These are phyloP conservation scores for Juncus inflexus DNA, from an alignment of 176 grass and related monocot species.

Conservation along the genomic window DNA sequence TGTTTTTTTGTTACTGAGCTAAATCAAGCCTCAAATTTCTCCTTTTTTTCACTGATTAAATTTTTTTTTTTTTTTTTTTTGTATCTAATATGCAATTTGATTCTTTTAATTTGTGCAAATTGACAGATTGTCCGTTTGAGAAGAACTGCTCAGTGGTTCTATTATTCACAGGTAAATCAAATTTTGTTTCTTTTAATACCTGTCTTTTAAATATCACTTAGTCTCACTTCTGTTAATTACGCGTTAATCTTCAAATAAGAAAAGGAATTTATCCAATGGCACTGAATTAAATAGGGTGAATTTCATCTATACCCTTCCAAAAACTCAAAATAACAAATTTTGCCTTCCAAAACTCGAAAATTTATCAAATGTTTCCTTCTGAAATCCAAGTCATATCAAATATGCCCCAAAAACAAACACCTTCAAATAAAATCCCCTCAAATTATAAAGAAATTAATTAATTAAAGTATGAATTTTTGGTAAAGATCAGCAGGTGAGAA, in stretches of 20 bases:
- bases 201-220: neutral
- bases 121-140: neutral
- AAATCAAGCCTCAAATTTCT: too few relatives aligned
- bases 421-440: too few relatives aligned
- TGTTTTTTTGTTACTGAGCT: neutral
- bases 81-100: too few relatives aligned
- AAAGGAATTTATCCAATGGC: neutral
- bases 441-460: too few relatives aligned
- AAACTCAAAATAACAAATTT: too few relatives aligned
- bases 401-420: too few relatives aligned
- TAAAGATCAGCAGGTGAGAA: neutral
- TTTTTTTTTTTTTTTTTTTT: too few relatives aligned
- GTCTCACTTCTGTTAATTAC: neutral
- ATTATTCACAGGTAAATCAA: slow-evolving; percentile 16
- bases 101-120: neutral
- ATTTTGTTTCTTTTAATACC: neutral
- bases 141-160: slow-evolving; percentile 15
- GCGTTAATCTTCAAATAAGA: neutral
- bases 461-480: neutral
- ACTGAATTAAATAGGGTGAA: neutral
- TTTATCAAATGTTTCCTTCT: too few relatives aligned
- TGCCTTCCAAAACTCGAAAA: too few relatives aligned
- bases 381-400: too few relatives aligned
- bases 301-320: too few relatives aligned
- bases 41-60: too few relatives aligned